Evolutionary conservation across 352 stramenopile genomes (phyloP), one percentile per base, ranked within the genome.

Genomic region (Phytopythium montanum): DNA sequence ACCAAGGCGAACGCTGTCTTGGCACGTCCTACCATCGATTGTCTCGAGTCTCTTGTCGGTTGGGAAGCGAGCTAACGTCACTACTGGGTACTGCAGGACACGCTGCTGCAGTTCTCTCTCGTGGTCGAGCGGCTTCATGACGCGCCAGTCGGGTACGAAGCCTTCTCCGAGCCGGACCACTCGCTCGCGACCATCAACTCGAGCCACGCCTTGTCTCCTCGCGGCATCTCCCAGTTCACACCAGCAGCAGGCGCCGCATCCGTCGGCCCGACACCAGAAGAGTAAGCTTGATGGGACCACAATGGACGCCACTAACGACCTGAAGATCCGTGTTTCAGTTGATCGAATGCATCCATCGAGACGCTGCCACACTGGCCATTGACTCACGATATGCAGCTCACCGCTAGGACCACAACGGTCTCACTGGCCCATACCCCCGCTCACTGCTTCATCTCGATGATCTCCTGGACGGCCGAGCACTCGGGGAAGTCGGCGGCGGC

Each of bases 401-500:
- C 42, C 42, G 29, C 21, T 8, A 19, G 42, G 3, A 9, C 23
- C 39, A 25, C 2, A n/a, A n/a, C n/a, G n/a, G 25, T 12, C 9
- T 5, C 18, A 41, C 29, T 1, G 0, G 23, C 18, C 19, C 16
- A 28, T 28, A 19, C 5, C 6, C 5, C 5, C 29, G 31, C 34
- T 48, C 52, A 48, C 38, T 69, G 61, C 44, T 64, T 68, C 31
- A 65, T 62, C 26, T 78, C 64, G n/a, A 88, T 73, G 13, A 69
- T 68, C 42, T 90, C 82, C 33, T 92, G 78, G 49, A 85, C 58
- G 2, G 65, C 65, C 16, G 69, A 61, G 18, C 62, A 73, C 59
- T 92, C 82, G 0, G 79, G 79, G 57, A 88, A 90, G 61, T 90
- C 79, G 14, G 82, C 86, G 18, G 77, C 65, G 62, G 83, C 72